These are phyloP conservation scores for Talaromyces sp. DNA, from an alignment of 2,329 filamentous ascomycete species.

Conservation along the genomic window DNA sequence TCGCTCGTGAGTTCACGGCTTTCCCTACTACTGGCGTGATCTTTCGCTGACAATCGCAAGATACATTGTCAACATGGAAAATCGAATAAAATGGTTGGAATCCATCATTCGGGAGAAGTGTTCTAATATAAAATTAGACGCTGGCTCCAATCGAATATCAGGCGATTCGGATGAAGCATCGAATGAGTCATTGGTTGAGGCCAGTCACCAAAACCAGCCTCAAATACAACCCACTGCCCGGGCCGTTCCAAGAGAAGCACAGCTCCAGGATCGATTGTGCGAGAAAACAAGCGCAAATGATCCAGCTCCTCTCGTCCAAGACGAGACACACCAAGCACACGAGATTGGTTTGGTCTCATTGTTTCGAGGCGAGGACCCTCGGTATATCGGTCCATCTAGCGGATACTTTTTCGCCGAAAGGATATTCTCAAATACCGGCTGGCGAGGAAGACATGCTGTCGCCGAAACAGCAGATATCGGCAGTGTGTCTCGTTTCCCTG, in stretches of 20 bases:
- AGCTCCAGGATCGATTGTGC: not conserved
- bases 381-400: conserved; percentile 56
- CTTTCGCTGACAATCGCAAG: conserved; percentile 20
- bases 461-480: conserved; percentile 3
- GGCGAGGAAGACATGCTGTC: conserved; percentile 21
- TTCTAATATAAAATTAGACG: conserved; percentile 42
- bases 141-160: conserved; percentile 21
- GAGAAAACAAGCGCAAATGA: not conserved
- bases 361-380: conserved; percentile 43
- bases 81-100: conserved; percentile 48
- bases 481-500: conserved; percentile 25
- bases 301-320: not conserved
- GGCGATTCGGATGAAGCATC: conserved; percentile 19
- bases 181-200: not conserved
- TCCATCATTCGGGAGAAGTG: conserved; percentile 42
- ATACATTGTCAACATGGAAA: conserved; percentile 39
- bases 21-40: not conserved
- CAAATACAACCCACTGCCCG: not conserved
- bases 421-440: conserved; percentile 42
- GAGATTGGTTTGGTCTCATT: conserved; percentile 54
- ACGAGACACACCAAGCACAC: conserved; percentile 36
- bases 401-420: conserved; percentile 53
- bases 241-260: not conserved
- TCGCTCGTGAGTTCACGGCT: conserved; percentile 35
- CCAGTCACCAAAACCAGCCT: not conserved